Conservation (phyloP, 306 rosid genomes). For the Rosa persica region DNA sequence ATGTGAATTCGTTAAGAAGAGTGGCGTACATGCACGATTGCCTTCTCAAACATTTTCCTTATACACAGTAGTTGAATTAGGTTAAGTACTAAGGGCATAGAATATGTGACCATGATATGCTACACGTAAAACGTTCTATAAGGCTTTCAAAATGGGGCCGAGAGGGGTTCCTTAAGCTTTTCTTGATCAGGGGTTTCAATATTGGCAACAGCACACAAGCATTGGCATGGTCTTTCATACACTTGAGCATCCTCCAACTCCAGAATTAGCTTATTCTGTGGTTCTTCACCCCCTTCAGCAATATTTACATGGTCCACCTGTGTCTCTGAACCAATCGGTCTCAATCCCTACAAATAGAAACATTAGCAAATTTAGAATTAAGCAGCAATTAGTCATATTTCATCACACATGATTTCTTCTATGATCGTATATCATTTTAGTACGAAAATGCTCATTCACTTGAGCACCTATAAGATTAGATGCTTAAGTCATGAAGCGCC, state of each 20-base stretch:
- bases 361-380: neutral
- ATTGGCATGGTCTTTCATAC: conserved; percentile 37
- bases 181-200: conserved; percentile 21
- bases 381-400: neutral
- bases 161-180: conserved; percentile 49
- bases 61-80: neutral
- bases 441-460: neutral
- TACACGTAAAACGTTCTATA: neutral
- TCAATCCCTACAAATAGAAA: conserved; percentile 34
- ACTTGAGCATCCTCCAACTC: conserved; percentile 22
- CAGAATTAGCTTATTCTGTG: conserved; percentile 1
- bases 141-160: conserved; percentile 71
- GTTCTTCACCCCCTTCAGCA: conserved; percentile 10
- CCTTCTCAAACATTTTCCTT: neutral
- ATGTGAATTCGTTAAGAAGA: too few relatives aligned
- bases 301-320: conserved; percentile 24
- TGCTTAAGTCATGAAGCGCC: neutral
- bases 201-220: conserved; percentile 24
- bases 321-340: conserved; percentile 28
- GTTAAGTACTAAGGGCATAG: neutral
- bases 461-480: neutral
- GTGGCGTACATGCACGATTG: neutral
- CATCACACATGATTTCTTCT: neutral
- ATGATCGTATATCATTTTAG: neutral
- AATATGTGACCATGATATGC: neutral